Conservation (phyloP, 768 basidiomycete genomes). For the Mycena vitilis region DNA sequence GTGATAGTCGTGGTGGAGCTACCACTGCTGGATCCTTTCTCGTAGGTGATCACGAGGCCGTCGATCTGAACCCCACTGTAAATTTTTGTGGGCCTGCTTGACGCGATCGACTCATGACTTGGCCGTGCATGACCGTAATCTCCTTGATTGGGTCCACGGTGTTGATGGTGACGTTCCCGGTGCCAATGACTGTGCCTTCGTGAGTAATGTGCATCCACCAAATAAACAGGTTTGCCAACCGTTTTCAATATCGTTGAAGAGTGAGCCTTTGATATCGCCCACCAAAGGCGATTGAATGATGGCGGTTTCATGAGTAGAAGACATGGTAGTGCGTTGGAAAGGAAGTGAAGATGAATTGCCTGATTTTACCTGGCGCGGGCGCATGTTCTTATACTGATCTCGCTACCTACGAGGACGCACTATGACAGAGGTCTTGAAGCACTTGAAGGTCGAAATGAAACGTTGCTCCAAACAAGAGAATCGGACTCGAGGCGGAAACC, state of each 20-base stretch:
- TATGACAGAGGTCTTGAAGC: too few species aligned
- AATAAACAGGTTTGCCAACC: not conserved
- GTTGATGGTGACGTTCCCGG: conserved; percentile 6
- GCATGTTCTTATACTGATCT: too few species aligned
- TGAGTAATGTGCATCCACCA: not conserved
- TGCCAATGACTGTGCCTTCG: not conserved
- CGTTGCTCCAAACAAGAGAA: too few species aligned
- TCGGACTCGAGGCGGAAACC: too few species aligned
- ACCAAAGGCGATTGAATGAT: conserved; percentile 14
- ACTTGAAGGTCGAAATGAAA: too few species aligned
- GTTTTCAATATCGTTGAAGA: conserved; percentile 14
- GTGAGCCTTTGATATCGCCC: not conserved
- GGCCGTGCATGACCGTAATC: not conserved
- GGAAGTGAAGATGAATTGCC: too few species aligned
- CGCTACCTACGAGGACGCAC: too few species aligned
- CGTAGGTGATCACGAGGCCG: conserved; percentile 14
- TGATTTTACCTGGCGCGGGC: too few species aligned
- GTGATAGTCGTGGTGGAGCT: not conserved
- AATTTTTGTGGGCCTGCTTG: too few species aligned
- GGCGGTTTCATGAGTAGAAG: conserved; percentile 9
- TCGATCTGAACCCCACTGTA: not conserved
- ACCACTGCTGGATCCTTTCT: not conserved
- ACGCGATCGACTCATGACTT: not conserved
- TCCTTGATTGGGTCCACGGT: conserved; percentile 1
- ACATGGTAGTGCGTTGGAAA: not conserved